Evolutionary conservation across 164 flowering plant species (phyloP).

Genomic region (Euptelea pleiosperma): DNA sequence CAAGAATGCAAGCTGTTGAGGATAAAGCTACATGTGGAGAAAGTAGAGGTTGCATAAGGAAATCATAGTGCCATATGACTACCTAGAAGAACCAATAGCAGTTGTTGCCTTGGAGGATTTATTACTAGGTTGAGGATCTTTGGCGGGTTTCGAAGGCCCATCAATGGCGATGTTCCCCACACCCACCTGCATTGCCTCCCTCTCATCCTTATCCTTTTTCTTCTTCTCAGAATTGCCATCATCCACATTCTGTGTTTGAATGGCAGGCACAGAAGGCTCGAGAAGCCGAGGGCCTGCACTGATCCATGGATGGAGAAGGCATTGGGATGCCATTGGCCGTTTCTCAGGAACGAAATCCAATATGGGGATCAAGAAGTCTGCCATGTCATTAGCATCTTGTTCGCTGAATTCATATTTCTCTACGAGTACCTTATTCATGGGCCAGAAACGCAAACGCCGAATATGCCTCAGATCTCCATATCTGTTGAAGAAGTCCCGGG

Average conservation of each 20-base stretch:
- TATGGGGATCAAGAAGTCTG: slow-evolving; percentile 72
- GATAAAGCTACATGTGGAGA: neutral
- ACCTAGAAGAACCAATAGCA: slow-evolving; percentile 8
- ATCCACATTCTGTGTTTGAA: slow-evolving; percentile 23
- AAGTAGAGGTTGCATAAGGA: too few species aligned
- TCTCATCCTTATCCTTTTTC: slow-evolving; percentile 55
- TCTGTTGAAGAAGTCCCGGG: slow-evolving; percentile 83
- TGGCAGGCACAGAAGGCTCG: slow-evolving; percentile 40
- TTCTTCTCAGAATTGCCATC: slow-evolving; percentile 25
- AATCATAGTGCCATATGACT: neutral
- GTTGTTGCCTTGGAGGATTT: slow-evolving; percentile 2
- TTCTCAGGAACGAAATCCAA: slow-evolving; percentile 91
- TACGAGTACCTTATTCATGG: slow-evolving; percentile 67
- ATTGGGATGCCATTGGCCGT: slow-evolving; percentile 79
- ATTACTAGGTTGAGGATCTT: slow-evolving; percentile 30
- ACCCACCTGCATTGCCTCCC: slow-evolving; percentile 74
- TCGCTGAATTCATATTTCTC: slow-evolving; percentile 85
- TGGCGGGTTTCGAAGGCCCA: slow-evolving; percentile 30
- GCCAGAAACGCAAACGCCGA: slow-evolving; percentile 84
- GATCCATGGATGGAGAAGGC: slow-evolving; percentile 83
- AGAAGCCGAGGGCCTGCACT: slow-evolving; percentile 46
- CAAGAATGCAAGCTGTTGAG: neutral
- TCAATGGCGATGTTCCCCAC: slow-evolving; percentile 72
- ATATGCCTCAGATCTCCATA: slow-evolving; percentile 86
- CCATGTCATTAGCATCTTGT: slow-evolving; percentile 76